Base-by-base conservation (phyloP, 1,284 basidiomycete species). In the Ustilago vetiveriae region DNA sequence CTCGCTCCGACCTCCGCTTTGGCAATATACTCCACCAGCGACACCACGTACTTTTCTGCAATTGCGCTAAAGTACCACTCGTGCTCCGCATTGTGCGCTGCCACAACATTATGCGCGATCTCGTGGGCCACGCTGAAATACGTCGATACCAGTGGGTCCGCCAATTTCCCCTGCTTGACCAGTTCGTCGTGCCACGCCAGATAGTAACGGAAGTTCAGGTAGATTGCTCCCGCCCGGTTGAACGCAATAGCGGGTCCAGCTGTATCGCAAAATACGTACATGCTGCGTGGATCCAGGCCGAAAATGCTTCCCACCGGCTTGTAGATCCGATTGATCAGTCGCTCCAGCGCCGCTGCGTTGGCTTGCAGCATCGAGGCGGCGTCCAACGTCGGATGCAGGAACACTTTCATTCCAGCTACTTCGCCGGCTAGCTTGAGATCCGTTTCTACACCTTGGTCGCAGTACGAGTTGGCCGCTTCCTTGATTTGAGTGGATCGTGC, bases 1-100 rank as follows among this genome's bases (percentile, higher is more conserved):
- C 41, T 26, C 21, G 6, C 33, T 24, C 22, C 44, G 14, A 39
- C 49, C 22, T 70, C 67, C 8, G 55, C 67, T 23, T 35, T 51
- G 17, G 48, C 48, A 38, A 79, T 72, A 38, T 76, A 74, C 41
- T 62, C 49, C 13, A 80, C 80, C 44, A 84, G 77, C 24, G 66
- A 68, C 10, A 83, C 58, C 33, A 86, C 81, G 65, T 85, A 85
- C 67, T 85, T 86, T 82, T 96, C 92, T 62, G 91, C 90, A 19
- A 97, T 91, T 6, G 90, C 89, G 27, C 92, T 92, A 77, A 96
- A 94, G 82, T 93, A 96, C 82, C 95, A 97, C 74, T 94, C 92
- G 78, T 95, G 92, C 79, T 84, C 76, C 1, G 83, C 74, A 64
- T 86, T 85, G 66, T 86, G 85, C 9, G 91, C 90, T 43, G 88